Percentiles rank a stretch among this genome's conserved stretches.
Conservation (phyloP, 2,329 filamentous ascomycete genomes). For the Clarireedia homoeocarpa region DNA sequence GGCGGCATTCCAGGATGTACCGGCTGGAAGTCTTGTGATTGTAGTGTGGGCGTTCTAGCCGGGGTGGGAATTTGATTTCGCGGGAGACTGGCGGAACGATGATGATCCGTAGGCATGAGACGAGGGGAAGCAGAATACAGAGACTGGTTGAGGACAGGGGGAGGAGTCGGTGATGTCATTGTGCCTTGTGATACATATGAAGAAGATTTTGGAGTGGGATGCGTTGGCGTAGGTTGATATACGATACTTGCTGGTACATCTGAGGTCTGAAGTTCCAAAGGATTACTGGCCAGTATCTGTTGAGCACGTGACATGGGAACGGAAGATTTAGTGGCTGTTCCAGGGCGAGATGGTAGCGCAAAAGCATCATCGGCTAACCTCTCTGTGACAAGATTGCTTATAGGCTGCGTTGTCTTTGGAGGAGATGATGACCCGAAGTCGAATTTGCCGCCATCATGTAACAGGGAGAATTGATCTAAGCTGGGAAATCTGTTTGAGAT, state of each 20-base stretch:
- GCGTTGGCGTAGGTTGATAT: constrained; percentile 26
- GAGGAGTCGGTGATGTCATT: constrained; percentile 60
- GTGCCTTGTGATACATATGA: constrained; percentile 62
- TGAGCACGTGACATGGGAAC: constrained; percentile 51
- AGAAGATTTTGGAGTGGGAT: constrained; percentile 24
- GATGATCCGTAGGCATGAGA: constrained; percentile 29
- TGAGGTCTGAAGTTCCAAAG: constrained; percentile 43
- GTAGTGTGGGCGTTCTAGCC: constrained; percentile 14
- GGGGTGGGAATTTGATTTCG: constrained; percentile 20
- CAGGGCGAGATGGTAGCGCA: constrained; percentile 30
- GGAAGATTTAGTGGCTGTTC: constrained; percentile 15
- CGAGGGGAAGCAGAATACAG: constrained; percentile 15
- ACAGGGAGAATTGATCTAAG: constrained; percentile 83
- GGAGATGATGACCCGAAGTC: constrained; percentile 62
- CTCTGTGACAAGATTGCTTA: constrained; percentile 63
- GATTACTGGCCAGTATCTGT: constrained; percentile 54
- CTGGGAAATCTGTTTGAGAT: constrained; percentile 80
- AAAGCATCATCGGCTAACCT: constrained; percentile 83
- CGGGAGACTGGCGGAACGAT: constrained; percentile 45
- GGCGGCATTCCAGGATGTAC: constrained; percentile 14
- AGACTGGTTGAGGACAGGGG: constrained; percentile 23
- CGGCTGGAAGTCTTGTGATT: constrained; percentile 19
- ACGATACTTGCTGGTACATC: constrained; percentile 35
- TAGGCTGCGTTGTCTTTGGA: constrained; percentile 38
- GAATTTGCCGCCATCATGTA: constrained; percentile 81